Evolutionary conservation across 768 basidiomycete genomes (phyloP), one percentile per base, ranked within the genome.

Genomic region (Multifurca ochricompacta): DNA sequence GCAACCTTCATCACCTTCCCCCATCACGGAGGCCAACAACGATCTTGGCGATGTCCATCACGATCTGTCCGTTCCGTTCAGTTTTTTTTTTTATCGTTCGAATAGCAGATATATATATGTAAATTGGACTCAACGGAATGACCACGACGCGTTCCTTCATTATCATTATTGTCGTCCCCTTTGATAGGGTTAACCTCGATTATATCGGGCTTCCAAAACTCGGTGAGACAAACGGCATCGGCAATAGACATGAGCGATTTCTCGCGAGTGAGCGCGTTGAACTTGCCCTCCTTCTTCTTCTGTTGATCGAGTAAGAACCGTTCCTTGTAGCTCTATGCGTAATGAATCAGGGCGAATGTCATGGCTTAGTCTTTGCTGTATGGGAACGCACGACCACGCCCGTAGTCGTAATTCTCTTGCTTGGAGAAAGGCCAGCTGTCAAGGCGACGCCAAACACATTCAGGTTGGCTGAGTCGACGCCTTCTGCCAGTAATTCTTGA

Each of bases 201-300:
- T 30, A n/a, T n/a, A n/a, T 40, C 44, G 19, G 13, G 28, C 27
- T n/a, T 41, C 21, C 18, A n/a, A 2, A n/a, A n/a, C n/a, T 4
- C 8, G 18, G 44, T 1, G 18, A 44, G 44, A n/a, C 50, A 19
- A n/a, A 56, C 31, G 25, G 55, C 55, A 23, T 51, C 55, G 13
- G 55, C 50, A 1, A 56, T 56, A 4, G 50, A 51, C 19, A 41
- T 18, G 16, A 56, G 50, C 21, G 50, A 47, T 41, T 52, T 39
- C 2, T 52, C 25, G 27, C 55, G 50, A 7, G 36, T 51, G 30
- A 40, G 23, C 10, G 14, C 11, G 5, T 6, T 28, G 13, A 36
- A 18, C 23, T 34, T 37, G 42, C 23, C 16, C 23, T n/a, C 13
- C 31, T 28, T 28, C 35, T 3, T 21, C 27, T 30, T n/a, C 10